These are phyloP conservation scores for Selaginella tamariscina DNA, from an alignment of 75 land plant species.

Conservation along the genomic window DNA sequence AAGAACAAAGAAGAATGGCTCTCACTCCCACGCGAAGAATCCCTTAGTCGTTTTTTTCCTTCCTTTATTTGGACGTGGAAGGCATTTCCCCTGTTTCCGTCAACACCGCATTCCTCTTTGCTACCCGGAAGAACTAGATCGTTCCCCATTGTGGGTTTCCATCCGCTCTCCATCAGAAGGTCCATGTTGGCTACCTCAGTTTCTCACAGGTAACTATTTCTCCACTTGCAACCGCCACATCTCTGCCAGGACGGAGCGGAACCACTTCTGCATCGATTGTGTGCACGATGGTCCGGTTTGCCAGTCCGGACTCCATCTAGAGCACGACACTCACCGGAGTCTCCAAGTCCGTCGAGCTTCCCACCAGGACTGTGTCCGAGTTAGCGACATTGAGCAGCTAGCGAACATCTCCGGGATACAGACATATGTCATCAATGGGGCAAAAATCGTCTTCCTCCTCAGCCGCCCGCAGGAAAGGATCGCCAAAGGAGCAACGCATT, in stretches of 20 bases:
- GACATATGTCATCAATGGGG: conserved; percentile 19
- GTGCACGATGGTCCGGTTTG: conserved; percentile 18
- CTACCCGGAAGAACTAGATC: too few species aligned
- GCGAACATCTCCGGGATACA: conserved; percentile 19
- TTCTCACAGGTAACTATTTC: conserved; percentile 15
- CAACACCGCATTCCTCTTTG: background rate
- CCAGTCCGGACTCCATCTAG: conserved; percentile 2
- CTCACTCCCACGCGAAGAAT: too few species aligned
- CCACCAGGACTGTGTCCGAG: conserved; percentile 20
- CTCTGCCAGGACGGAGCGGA: conserved; percentile 17
- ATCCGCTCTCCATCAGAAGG: too few species aligned
- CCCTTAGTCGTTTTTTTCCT: background rate
- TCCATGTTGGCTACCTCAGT: conserved; percentile 16
- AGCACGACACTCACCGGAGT: conserved; percentile 12
- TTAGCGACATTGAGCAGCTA: conserved; percentile 18
- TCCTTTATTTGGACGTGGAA: background rate
- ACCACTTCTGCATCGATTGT: conserved; percentile 29
- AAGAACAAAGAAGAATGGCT: background rate
- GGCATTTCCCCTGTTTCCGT: background rate
- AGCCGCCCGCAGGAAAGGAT: conserved; percentile 19
- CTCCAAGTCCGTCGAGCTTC: conserved; percentile 19
- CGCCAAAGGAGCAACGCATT: conserved; percentile 19
- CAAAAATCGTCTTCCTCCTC: conserved; percentile 18
- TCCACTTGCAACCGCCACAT: conserved; percentile 3
- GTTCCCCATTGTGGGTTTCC: too few species aligned